Evolutionary conservation across 2,329 filamentous ascomycete species (phyloP), one percentile per base, ranked within the genome.

Genomic region (Botryosphaeria dothidea): DNA sequence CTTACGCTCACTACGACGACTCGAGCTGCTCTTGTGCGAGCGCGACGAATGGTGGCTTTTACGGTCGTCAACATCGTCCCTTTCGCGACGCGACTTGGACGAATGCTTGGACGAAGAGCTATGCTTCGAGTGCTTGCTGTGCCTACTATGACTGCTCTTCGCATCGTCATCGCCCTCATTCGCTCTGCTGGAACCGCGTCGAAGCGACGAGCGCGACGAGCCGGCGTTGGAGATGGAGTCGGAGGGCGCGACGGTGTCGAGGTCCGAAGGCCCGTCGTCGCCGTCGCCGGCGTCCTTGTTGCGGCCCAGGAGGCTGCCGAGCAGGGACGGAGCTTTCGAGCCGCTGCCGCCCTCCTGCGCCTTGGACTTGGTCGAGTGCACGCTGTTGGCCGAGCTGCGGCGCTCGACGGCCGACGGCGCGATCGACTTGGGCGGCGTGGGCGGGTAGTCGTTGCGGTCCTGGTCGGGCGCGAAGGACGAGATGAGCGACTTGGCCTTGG

Each of bases 201-300:
- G 69, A n/a, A 45, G 51, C 48, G 61, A 62, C 25, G 56, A 54
- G 27, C 67, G 69, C 17, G 71, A 71, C 1, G 71, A 73, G 9
- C 73, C 73, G 25, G 68, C 70, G 48, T 81, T 79, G 15, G 79
- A 81, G 66, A 83, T 82, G 62, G 78, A 81, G 66, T 84, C 82
- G 66, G 80, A 79, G 1, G 82, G 82, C 2, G 79, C 76, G 1
- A 84, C 78, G 3, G 80, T 82, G 66, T 79, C 79, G 58, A 72
- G 71, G 64, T 83, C 79, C 2, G 63, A 75, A 4, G 51, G 51
- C 19, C 19, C 31, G 34, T 56, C 51, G 31, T 56, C 27, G 36
- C 43, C 51, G 19, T 41, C 34, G 51, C n/a, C 21, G 54, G 43
- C 54, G 15, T 27, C 17, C 17, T 74, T 73, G 63, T 74, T 71